phyloP scores from a whole-genome alignment of 495 filamentous ascomycete genomes.

The Annulohypoxylon nitens region DNA sequence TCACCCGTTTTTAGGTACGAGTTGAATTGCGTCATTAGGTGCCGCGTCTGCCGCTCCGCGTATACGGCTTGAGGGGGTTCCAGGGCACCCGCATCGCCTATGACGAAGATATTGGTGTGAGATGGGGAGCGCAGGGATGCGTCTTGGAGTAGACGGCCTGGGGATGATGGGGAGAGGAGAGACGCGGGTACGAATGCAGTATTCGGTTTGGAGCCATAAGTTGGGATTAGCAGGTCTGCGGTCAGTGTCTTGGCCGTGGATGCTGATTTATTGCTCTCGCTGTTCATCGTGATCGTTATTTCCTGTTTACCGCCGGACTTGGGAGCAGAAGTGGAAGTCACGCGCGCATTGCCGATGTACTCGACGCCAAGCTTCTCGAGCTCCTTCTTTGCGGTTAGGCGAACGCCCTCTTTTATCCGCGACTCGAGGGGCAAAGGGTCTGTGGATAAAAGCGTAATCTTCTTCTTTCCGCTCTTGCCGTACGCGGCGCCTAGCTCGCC shows the following conservation, averaged over 20 bases:
- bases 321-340: slow-evolving; percentile 24
- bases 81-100: slow-evolving; percentile 57
- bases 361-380: slow-evolving; percentile 37
- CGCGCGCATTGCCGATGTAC: slow-evolving; percentile 46
- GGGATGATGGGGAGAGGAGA: slow-evolving; percentile 44
- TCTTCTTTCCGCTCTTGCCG: slow-evolving; percentile 14
- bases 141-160: slow-evolving; percentile 54
- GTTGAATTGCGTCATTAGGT: slow-evolving; percentile 51
- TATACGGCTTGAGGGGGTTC: slow-evolving; percentile 42
- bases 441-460: neutral
- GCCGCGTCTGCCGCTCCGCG: slow-evolving; percentile 37
- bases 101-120: slow-evolving; percentile 55
- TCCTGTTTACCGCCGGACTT: slow-evolving; percentile 16
- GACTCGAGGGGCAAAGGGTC: slow-evolving; percentile 9
- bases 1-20: slow-evolving; percentile 36
- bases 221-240: slow-evolving; percentile 60
- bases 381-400: slow-evolving; percentile 2
- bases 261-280: slow-evolving; percentile 30
- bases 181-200: slow-evolving; percentile 54
- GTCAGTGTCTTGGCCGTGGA: slow-evolving; percentile 47
- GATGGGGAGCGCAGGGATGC: slow-evolving; percentile 52
- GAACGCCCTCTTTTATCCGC: slow-evolving; percentile 5
- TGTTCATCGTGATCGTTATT: slow-evolving; percentile 39
- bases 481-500: slow-evolving; percentile 19
- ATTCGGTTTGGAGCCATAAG: slow-evolving; percentile 59